Conservation (phyloP, 2,329 filamentous ascomycete genomes). For the Ophiosphaerella narmari region DNA sequence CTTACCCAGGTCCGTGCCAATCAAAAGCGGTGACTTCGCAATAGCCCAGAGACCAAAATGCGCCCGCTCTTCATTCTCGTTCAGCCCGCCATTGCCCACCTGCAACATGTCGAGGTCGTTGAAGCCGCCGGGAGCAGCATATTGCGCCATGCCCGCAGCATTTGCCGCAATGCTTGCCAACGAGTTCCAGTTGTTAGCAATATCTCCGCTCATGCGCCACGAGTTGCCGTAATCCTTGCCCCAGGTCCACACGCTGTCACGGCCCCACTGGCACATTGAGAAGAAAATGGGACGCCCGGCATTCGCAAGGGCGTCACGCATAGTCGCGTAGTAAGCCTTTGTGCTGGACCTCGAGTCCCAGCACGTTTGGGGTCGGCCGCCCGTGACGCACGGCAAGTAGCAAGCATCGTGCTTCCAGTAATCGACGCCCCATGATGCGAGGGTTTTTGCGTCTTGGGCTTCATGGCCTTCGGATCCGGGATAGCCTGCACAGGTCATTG, state of each 20-base stretch:
- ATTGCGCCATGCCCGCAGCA: constrained; percentile 16
- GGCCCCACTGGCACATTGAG: constrained; percentile 39
- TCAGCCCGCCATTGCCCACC: constrained; percentile 13
- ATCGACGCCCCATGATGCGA: constrained; percentile 41
- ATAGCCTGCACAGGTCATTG: constrained; percentile 55
- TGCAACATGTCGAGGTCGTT: constrained; percentile 30
- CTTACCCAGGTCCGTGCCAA: constrained; percentile 47
- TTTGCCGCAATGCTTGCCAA: constrained; percentile 11
- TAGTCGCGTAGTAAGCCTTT: constrained; percentile 51
- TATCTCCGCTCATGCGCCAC: constrained; percentile 29
- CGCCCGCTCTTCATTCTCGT: constrained; percentile 29
- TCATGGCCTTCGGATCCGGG: constrained; percentile 35
- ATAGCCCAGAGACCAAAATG: constrained; percentile 47
- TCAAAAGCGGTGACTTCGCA: constrained; percentile 48
- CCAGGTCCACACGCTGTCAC: constrained; percentile 30
- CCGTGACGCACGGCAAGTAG: constrained; percentile 32
- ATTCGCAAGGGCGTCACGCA: constrained; percentile 45
- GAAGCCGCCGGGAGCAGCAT: constrained; percentile 12
- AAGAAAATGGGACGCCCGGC: constrained; percentile 27
- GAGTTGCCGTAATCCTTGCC: constrained; percentile 30
- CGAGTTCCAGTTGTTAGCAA: constrained; percentile 14
- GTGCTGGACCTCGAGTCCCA: constrained; percentile 55
- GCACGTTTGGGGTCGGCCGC: constrained; percentile 38
- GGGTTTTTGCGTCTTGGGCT: constrained; percentile 31
- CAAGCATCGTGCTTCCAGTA: constrained; percentile 46